Evolutionary conservation across 345 rosid genomes (phyloP).

Genomic region (Salix brachista): DNA sequence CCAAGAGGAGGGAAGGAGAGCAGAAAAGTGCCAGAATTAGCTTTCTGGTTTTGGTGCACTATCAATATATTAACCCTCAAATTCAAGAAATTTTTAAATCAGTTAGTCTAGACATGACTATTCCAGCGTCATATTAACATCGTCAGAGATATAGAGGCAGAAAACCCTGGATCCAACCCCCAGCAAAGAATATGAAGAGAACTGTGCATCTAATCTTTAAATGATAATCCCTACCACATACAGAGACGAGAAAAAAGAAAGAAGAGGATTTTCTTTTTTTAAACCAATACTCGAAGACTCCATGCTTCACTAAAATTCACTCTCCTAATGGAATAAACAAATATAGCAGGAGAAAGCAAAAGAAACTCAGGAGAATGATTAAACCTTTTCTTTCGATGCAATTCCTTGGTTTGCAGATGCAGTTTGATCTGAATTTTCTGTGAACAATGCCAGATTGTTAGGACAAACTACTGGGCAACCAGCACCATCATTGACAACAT

Average conservation of each 20-base stretch:
- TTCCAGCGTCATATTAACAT: not conserved
- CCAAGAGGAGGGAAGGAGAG: not conserved
- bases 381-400: slow-evolving; percentile 41
- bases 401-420: slow-evolving; percentile 21
- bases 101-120: not conserved
- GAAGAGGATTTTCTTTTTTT: not conserved
- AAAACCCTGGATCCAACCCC: not conserved
- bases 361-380: not conserved
- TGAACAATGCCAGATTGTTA: slow-evolving; percentile 2
- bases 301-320: not conserved
- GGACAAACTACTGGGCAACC: slow-evolving; percentile 8
- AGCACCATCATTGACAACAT: slow-evolving; percentile 9
- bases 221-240: not conserved
- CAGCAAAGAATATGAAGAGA: not conserved
- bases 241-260: not conserved
- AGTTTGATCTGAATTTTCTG: slow-evolving; percentile 17
- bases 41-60: not conserved
- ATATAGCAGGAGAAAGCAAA: not conserved
- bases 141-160: too few relatives aligned
- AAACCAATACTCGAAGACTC: not conserved
- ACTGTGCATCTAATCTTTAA: not conserved
- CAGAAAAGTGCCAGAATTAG: not conserved
- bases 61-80: not conserved
- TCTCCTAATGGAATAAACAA: not conserved
- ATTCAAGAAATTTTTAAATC: not conserved